Evolutionary conservation across 768 basidiomycete species (phyloP).

Genomic region (Boletus coccyginus): DNA sequence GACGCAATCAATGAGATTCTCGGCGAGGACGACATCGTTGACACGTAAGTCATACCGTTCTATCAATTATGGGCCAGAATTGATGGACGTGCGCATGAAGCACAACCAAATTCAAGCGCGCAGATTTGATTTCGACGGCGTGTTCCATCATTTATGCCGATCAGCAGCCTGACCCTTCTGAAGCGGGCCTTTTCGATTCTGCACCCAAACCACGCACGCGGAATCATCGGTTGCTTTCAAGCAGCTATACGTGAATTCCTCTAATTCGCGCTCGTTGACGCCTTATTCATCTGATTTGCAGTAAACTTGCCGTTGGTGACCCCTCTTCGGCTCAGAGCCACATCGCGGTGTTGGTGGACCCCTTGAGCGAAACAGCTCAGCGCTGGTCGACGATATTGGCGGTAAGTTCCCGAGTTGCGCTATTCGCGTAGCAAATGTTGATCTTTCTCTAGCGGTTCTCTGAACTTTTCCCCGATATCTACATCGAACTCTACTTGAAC

Average conservation of each 20-base stretch:
- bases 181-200: constrained; percentile 68
- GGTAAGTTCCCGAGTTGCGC: constrained; percentile 39
- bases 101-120: constrained; percentile 45
- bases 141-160: constrained; percentile 72
- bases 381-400: constrained; percentile 80
- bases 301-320: constrained; percentile 70
- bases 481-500: constrained; percentile 77
- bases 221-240: constrained; percentile 58
- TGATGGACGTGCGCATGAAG: background rate
- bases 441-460: constrained; percentile 12
- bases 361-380: constrained; percentile 80
- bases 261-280: background rate
- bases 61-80: background rate
- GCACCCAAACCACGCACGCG: constrained; percentile 56
- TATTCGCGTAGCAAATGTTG: background rate
- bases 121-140: constrained; percentile 60
- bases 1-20: constrained; percentile 58
- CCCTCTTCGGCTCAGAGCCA: constrained; percentile 63
- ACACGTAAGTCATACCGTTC: constrained; percentile 38
- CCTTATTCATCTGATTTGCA: constrained; percentile 27
- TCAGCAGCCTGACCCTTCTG: constrained; percentile 70
- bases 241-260: constrained; percentile 59
- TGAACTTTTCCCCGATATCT: constrained; percentile 57
- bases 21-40: constrained; percentile 35
- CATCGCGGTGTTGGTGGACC: constrained; percentile 76